phyloP scores from a whole-genome alignment of 768 basidiomycete genomes.

The Infundibulicybe gibba region DNA sequence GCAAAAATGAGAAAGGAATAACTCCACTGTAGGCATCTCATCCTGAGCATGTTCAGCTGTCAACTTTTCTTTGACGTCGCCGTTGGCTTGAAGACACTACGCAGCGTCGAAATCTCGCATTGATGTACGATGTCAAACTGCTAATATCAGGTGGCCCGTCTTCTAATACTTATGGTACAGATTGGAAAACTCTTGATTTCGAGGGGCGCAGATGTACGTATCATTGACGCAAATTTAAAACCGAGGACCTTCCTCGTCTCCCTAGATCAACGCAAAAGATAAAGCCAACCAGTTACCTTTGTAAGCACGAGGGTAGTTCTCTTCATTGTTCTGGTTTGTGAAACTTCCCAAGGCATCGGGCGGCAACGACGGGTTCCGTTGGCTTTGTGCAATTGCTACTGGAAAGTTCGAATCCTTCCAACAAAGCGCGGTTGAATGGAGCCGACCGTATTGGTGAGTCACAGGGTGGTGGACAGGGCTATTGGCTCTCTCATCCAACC shows the following conservation, averaged over 20 bases:
- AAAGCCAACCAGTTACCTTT: slow-evolving; percentile 88
- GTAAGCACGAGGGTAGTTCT: too few relatives aligned
- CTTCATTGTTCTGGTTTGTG: too few relatives aligned
- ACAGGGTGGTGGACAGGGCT: neutral
- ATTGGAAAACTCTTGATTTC: slow-evolving; percentile 84
- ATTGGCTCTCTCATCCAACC: too few relatives aligned
- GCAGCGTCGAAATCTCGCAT: slow-evolving; percentile 90
- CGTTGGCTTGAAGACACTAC: slow-evolving; percentile 63
- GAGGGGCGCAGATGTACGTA: slow-evolving; percentile 87
- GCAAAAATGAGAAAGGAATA: slow-evolving; percentile 77
- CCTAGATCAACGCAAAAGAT: slow-evolving; percentile 91
- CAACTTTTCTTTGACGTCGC: slow-evolving; percentile 12
- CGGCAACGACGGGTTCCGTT: slow-evolving; percentile 91
- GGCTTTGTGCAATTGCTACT: slow-evolving; percentile 88
- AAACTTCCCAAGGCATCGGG: slow-evolving; percentile 68
- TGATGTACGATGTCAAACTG: slow-evolving; percentile 50
- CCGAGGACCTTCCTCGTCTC: slow-evolving; percentile 27
- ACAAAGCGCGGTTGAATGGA: slow-evolving; percentile 84
- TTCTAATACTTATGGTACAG: slow-evolving; percentile 42
- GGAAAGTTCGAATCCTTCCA: slow-evolving; percentile 69
- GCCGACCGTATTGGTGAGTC: slow-evolving; percentile 70
- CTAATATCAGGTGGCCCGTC: slow-evolving; percentile 13
- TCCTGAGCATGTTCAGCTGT: slow-evolving; percentile 6
- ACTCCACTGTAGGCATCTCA: slow-evolving; percentile 71
- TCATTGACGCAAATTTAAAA: slow-evolving; percentile 23